These are phyloP conservation scores for Casuarina glauca DNA, from an alignment of 306 rosid genomes.

Conservation along the genomic window DNA sequence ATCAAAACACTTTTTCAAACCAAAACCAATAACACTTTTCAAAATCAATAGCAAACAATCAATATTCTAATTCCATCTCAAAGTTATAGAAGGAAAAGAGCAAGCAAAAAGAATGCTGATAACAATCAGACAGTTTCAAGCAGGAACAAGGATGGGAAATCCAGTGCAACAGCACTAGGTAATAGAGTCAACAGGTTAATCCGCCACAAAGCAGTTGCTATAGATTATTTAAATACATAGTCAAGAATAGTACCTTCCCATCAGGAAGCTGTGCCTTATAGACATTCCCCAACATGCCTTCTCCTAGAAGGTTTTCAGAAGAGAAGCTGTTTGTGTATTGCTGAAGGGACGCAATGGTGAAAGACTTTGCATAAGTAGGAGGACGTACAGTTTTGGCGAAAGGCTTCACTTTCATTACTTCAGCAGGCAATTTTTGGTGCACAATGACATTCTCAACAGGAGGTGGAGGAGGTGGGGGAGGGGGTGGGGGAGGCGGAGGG, in stretches of 20 bases:
- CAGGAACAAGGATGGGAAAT: neutral
- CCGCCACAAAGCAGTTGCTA: slow-evolving; percentile 10
- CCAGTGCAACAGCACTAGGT: neutral
- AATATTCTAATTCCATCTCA: neutral
- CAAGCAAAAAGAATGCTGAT: neutral
- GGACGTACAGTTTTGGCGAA: slow-evolving; percentile 35
- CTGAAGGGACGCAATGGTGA: slow-evolving; percentile 87
- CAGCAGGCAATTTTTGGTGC: slow-evolving; percentile 46
- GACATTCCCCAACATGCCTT: slow-evolving; percentile 87
- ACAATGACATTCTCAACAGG: slow-evolving; percentile 57
- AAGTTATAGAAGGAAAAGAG: neutral
- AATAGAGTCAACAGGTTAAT: slow-evolving; percentile 1
- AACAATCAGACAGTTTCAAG: neutral
- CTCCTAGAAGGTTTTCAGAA: slow-evolving; percentile 78
- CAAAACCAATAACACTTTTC: too few relatives aligned
- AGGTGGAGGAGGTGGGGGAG: slow-evolving; percentile 49
- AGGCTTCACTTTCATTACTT: slow-evolving; percentile 45
- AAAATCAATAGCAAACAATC: too few relatives aligned
- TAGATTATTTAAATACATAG: slow-evolving; percentile 25
- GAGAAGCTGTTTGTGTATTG: slow-evolving; percentile 96
- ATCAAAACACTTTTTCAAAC: too few relatives aligned
- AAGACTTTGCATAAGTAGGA: slow-evolving; percentile 61
- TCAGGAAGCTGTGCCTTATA: slow-evolving; percentile 89
- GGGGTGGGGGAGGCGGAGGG: slow-evolving; percentile 47
- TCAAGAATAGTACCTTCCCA: slow-evolving; percentile 70